These are phyloP conservation scores for Crepidotus variabilis DNA, from an alignment of 768 basidiomycete species.

Conservation along the genomic window DNA sequence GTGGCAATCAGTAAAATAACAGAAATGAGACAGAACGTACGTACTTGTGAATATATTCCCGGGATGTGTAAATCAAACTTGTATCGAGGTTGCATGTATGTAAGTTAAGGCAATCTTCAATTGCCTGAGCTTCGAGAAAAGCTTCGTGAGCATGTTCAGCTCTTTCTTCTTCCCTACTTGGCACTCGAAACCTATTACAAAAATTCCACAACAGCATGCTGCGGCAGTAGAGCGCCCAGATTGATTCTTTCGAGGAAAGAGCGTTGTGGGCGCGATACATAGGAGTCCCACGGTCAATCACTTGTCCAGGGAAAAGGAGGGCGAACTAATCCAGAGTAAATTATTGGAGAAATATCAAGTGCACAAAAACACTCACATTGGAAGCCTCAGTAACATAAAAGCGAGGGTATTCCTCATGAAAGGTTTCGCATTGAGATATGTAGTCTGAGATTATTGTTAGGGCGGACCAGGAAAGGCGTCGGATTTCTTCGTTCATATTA, in stretches of 20 bases:
- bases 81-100: conserved; percentile 74
- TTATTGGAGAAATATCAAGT: conserved; percentile 1
- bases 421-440: conserved; percentile 64
- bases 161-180: conserved; percentile 43
- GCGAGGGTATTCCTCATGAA: conserved; percentile 51
- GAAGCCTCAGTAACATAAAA: conserved; percentile 62
- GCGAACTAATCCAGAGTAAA: conserved; percentile 38
- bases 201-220: conserved; percentile 81
- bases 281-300: conserved; percentile 45
- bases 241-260: conserved; percentile 66
- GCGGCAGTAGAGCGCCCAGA: conserved; percentile 82
- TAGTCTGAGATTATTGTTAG: conserved; percentile 66
- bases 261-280: conserved; percentile 34
- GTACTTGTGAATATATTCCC: conserved; percentile 75
- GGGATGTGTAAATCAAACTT: conserved; percentile 58
- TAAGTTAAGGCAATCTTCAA: conserved; percentile 63
- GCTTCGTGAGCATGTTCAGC: conserved; percentile 58
- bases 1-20: conserved; percentile 10
- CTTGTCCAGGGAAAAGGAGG: conserved; percentile 74
- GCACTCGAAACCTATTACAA: conserved; percentile 40
- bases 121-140: conserved; percentile 61
- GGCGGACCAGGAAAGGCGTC: conserved; percentile 76
- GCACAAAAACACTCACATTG: conserved; percentile 41
- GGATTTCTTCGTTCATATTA: conserved; percentile 62
- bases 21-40: conserved; percentile 18